These are phyloP conservation scores for Grigorovia jiainica DNA, from an alignment of 805 yeast species.

Conservation along the genomic window DNA sequence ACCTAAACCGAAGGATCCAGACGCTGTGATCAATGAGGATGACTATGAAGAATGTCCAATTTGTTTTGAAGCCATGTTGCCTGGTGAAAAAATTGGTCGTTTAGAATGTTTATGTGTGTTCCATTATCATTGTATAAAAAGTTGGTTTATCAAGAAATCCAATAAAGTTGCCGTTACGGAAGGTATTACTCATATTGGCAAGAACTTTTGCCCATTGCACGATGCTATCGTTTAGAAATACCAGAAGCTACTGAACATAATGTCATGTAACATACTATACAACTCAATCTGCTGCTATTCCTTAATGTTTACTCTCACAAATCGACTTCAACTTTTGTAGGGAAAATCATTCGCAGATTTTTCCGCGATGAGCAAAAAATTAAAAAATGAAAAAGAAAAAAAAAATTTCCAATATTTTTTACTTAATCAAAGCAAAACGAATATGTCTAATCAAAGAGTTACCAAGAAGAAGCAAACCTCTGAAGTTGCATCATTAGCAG, in stretches of 20 bases:
- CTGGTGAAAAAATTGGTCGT: slow-evolving; percentile 85
- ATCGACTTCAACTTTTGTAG: no score
- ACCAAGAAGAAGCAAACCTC: slow-evolving; percentile 8
- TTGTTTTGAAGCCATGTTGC: slow-evolving; percentile 78
- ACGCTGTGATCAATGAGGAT: not conserved
- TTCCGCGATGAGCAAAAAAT: slow-evolving; percentile 17
- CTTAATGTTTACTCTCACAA: no score
- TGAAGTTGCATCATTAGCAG: slow-evolving; percentile 41
- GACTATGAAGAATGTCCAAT: slow-evolving; percentile 78
- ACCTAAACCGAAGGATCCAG: slow-evolving; percentile 13
- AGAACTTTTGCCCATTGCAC: slow-evolving; percentile 43
- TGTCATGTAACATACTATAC: no score
- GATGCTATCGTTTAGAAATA: slow-evolving; percentile 27
- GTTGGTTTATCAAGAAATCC: slow-evolving; percentile 84
- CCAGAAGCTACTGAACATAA: not conserved
- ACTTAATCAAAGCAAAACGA: not conserved
- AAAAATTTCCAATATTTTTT: not conserved
- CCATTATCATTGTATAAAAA: slow-evolving; percentile 82
- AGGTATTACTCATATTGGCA: slow-evolving; percentile 13
- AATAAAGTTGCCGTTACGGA: slow-evolving; percentile 29
- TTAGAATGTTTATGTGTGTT: slow-evolving; percentile 90
- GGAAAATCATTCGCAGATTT: no score
- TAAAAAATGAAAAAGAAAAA: slow-evolving; percentile 3
- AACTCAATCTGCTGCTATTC: no score
- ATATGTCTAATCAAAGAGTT: slow-evolving; percentile 7